Evolutionary conservation across 768 basidiomycete genomes (phyloP).

Genomic region (Mycena olivaceomarginata): DNA sequence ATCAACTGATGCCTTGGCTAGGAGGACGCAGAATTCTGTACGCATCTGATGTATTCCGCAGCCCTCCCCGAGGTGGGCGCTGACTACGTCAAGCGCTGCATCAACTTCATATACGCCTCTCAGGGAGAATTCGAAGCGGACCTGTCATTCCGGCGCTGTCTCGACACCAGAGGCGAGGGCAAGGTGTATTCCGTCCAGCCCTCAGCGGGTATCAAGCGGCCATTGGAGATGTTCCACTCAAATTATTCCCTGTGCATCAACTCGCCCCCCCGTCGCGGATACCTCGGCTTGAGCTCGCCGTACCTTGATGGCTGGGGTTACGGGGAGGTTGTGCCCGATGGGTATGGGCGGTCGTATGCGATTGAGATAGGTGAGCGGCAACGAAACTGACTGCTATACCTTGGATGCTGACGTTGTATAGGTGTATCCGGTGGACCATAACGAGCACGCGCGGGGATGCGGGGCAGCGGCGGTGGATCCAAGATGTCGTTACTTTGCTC

Average conservation of each 20-base stretch:
- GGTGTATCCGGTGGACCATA: too few species aligned
- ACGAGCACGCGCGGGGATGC: too few species aligned
- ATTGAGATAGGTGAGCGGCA: too few species aligned
- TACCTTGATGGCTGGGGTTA: too few species aligned
- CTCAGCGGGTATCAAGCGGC: conserved; percentile 41
- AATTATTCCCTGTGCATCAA: conserved; percentile 47
- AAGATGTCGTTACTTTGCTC: too few species aligned
- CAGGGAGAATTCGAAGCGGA: conserved; percentile 30
- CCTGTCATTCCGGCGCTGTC: conserved; percentile 39
- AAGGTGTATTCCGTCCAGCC: conserved; percentile 45
- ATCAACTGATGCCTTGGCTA: conserved; percentile 12
- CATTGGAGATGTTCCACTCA: conserved; percentile 49
- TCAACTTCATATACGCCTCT: conserved; percentile 47
- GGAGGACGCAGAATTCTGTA: conserved; percentile 55
- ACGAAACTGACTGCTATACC: too few species aligned
- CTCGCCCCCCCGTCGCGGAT: too few species aligned
- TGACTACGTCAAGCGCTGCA: conserved; percentile 48
- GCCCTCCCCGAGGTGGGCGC: conserved; percentile 50
- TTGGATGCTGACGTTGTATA: too few species aligned
- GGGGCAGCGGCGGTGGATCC: too few species aligned
- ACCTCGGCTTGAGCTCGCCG: too few species aligned
- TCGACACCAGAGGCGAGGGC: conserved; percentile 51
- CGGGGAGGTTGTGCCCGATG: too few species aligned
- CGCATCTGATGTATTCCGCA: conserved; percentile 59
- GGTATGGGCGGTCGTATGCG: too few species aligned